phyloP scores from a whole-genome alignment of 768 basidiomycete species.

The Leccinum obscurum region DNA sequence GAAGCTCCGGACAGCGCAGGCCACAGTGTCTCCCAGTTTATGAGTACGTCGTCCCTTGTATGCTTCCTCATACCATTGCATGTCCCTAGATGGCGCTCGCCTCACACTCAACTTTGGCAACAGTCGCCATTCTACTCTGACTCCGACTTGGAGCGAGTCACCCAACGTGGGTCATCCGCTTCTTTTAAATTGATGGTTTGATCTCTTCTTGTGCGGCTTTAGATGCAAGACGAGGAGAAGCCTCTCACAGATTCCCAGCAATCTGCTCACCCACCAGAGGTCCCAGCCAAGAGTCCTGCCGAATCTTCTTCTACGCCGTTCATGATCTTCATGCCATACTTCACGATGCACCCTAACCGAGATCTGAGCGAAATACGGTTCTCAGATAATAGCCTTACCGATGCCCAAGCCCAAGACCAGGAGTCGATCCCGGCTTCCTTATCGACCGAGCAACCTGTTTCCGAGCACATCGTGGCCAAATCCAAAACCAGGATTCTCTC shows the following conservation, averaged over 20 bases:
- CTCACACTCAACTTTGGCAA: constrained; percentile 24
- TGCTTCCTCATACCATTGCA: neutral
- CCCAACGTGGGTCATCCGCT: constrained; percentile 15
- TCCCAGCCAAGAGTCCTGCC: constrained; percentile 8
- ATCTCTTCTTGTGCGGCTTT: neutral
- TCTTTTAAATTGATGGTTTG: neutral
- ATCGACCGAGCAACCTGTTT: constrained; percentile 4
- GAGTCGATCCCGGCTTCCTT: neutral
- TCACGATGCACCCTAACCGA: constrained; percentile 11
- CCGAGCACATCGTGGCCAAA: constrained; percentile 15
- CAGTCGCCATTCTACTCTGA: neutral
- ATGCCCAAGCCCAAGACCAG: neutral
- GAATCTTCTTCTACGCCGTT: constrained; percentile 18
- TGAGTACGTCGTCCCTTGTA: constrained; percentile 21
- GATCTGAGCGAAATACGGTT: neutral
- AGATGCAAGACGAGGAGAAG: constrained; percentile 24
- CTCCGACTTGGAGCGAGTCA: neutral
- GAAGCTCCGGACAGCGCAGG: constrained; percentile 23
- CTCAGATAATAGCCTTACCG: neutral
- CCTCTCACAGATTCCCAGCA: constrained; percentile 11
- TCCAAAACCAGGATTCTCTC: constrained; percentile 24
- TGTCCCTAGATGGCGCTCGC: constrained; percentile 23
- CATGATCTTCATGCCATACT: constrained; percentile 13
- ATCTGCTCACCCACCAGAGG: constrained; percentile 3
- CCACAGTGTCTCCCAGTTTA: constrained; percentile 27